phyloP scores from a whole-genome alignment of 345 rosid genomes.

The Eucalyptus lansdowneana region DNA sequence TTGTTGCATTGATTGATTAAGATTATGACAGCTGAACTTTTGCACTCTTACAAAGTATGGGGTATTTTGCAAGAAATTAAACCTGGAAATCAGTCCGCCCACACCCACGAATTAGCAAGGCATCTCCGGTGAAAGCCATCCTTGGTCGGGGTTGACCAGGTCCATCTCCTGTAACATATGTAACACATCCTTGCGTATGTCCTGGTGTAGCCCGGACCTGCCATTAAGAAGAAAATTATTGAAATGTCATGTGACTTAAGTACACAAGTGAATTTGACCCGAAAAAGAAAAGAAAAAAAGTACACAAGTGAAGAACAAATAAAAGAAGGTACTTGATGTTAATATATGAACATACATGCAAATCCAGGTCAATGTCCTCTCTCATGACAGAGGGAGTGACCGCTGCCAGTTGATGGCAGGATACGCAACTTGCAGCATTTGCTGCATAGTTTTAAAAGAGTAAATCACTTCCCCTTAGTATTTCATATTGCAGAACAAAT shows the following conservation, averaged over 20 bases:
- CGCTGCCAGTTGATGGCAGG: neutral
- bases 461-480: neutral
- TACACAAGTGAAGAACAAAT: neutral
- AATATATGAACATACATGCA: neutral
- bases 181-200: conserved; percentile 85
- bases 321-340: neutral
- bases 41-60: neutral
- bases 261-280: neutral
- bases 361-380: neutral
- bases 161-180: conserved; percentile 87
- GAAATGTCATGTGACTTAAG: neutral
- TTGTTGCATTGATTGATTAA: neutral
- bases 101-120: conserved; percentile 82
- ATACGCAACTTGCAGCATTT: neutral
- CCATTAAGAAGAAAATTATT: neutral
- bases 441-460: neutral
- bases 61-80: neutral
- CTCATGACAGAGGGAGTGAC: neutral
- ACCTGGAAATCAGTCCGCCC: conserved; percentile 99
- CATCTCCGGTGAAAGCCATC: conserved; percentile 97
- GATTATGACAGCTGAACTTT: neutral
- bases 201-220: conserved; percentile 94
- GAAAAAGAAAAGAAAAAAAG: neutral
- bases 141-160: conserved; percentile 75
- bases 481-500: neutral